Conservation (phyloP, 257 asterid genomes). For the Avicennia marina region DNA sequence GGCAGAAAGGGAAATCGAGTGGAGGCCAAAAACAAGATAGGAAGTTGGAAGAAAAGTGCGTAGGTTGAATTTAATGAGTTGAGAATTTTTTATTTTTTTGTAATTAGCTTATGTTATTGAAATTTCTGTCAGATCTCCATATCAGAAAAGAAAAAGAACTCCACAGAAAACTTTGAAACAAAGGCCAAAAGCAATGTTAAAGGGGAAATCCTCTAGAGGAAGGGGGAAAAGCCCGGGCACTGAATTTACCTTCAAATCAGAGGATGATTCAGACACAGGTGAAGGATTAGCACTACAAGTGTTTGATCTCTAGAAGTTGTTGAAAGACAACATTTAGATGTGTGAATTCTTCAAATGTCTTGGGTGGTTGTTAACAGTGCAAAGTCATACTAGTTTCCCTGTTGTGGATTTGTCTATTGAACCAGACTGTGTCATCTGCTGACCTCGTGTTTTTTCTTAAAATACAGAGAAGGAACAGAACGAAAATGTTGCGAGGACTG, state of each 20-base stretch:
- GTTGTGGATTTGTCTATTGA: too few species aligned
- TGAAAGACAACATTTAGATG: too few species aligned
- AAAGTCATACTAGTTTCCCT: too few species aligned
- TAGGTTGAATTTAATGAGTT: constrained; percentile 14
- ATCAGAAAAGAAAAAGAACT: constrained; percentile 76
- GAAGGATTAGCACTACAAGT: constrained; percentile 14
- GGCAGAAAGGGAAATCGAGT: constrained; percentile 38
- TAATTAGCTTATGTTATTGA: constrained; percentile 22
- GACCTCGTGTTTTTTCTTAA: constrained; percentile 8
- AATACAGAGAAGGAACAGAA: constrained; percentile 38
- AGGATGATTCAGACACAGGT: constrained; percentile 57
- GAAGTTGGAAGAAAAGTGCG: constrained; percentile 54
- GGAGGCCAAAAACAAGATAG: constrained; percentile 44
- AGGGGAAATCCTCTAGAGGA: constrained; percentile 38
- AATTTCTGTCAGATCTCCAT: constrained; percentile 52
- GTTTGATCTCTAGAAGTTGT: constrained; percentile 14
- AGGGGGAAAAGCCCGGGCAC: constrained; percentile 38
- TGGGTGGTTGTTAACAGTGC: too few species aligned
- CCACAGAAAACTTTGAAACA: constrained; percentile 61
- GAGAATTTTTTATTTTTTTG: constrained; percentile 12
- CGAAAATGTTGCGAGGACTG: constrained; percentile 25
- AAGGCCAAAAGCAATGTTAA: constrained; percentile 32
- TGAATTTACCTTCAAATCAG: too few species aligned
- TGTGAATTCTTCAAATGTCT: too few species aligned
- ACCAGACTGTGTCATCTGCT: constrained; percentile 11